Conservation (phyloP, 2,329 filamentous ascomycete species). For the Cryphonectria japonica region DNA sequence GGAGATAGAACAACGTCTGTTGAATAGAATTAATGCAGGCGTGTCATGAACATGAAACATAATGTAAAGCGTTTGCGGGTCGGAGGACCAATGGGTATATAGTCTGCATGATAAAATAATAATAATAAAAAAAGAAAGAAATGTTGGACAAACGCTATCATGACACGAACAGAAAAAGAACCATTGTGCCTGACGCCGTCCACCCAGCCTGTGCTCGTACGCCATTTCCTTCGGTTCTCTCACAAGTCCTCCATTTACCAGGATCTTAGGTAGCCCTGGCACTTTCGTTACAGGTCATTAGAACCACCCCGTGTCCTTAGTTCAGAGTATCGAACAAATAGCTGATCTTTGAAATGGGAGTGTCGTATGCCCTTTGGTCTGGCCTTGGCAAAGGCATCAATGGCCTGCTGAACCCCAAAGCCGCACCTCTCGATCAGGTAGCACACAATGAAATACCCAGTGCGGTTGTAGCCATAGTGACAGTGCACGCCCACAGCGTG, state of each 20-base stretch:
- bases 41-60: too few species aligned
- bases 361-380: slow-evolving; percentile 86
- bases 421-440: slow-evolving; percentile 85
- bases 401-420: slow-evolving; percentile 73
- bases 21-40: too few species aligned
- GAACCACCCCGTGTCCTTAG: slow-evolving; percentile 21
- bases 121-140: background rate
- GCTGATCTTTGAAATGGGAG: slow-evolving; percentile 81
- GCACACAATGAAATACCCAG: slow-evolving; percentile 86
- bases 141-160: background rate
- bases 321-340: slow-evolving; percentile 75
- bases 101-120: background rate
- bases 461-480: slow-evolving; percentile 95
- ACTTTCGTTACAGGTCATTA: background rate
- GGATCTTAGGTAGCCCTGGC: too few species aligned
- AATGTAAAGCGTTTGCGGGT: background rate
- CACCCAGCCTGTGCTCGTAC: background rate
- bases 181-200: background rate
- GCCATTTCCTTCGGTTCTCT: background rate
- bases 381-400: slow-evolving; percentile 74
- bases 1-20: too few species aligned
- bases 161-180: background rate
- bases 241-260: background rate
- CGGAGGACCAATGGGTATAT: background rate
- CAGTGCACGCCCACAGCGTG: slow-evolving; percentile 82